Evolutionary conservation across 2,329 filamentous ascomycete species (phyloP).

Genomic region (Colletotrichum cuscutae): DNA sequence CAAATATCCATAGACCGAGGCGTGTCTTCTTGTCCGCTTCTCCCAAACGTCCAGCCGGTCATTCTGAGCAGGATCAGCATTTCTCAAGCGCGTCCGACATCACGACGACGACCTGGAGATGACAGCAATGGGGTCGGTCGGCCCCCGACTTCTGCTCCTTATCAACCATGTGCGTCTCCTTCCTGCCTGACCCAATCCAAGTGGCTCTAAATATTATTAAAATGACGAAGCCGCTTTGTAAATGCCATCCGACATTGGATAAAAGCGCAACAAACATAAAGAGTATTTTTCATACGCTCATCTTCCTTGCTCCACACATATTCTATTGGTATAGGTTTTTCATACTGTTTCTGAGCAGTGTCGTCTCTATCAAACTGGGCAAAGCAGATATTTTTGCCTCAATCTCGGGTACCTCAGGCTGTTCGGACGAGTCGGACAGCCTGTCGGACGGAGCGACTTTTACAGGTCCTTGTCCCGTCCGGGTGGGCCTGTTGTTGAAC

Average conservation of each 20-base stretch:
- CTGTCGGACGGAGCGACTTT: constrained; percentile 30
- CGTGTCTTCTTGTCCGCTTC: constrained; percentile 14
- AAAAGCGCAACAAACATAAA: neutral
- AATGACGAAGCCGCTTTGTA: neutral
- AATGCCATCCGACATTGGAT: constrained; percentile 1
- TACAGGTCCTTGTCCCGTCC: constrained; percentile 30
- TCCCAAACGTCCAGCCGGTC: neutral
- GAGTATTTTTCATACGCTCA: neutral
- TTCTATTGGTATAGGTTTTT: no score
- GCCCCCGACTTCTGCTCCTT: neutral
- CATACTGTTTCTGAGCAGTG: no score
- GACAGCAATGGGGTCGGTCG: neutral
- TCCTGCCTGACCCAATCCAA: neutral
- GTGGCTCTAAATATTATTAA: neutral
- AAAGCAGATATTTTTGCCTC: constrained; percentile 17
- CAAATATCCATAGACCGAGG: neutral
- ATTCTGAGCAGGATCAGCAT: neutral
- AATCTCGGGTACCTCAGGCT: neutral
- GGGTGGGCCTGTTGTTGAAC: constrained; percentile 19
- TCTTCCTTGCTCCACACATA: neutral
- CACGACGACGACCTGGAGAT: neutral
- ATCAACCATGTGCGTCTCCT: neutral
- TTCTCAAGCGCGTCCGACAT: neutral
- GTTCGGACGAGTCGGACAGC: constrained; percentile 32
- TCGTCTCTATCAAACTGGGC: neutral